These are phyloP conservation scores for Harringtonia lauricola DNA, from an alignment of 2,329 filamentous ascomycete species.

Conservation along the genomic window DNA sequence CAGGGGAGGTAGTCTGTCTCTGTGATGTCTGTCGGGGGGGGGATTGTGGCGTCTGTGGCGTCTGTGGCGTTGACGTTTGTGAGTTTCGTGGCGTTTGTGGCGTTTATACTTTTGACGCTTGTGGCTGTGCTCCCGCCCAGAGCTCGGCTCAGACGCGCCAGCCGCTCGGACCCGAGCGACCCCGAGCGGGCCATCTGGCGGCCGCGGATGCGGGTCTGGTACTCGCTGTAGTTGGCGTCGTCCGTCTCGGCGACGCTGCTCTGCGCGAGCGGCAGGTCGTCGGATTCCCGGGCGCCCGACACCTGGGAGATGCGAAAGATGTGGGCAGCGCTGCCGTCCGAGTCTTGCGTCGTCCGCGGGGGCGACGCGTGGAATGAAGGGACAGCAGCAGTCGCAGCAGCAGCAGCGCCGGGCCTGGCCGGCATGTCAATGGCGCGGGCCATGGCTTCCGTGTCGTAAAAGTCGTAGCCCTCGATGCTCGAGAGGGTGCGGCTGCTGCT, in stretches of 20 bases:
- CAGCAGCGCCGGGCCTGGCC: too few relatives aligned
- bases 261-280: too few relatives aligned
- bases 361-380: too few relatives aligned
- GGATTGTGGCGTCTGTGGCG: too few relatives aligned
- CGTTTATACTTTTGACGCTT: too few relatives aligned
- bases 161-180: slow-evolving; percentile 2
- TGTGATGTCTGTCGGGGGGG: too few relatives aligned
- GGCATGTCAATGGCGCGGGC: slow-evolving; percentile 42
- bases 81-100: too few relatives aligned
- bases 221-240: neutral
- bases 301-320: slow-evolving; percentile 47
- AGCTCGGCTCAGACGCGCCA: slow-evolving; percentile 6
- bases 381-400: too few relatives aligned
- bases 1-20: slow-evolving; percentile 51
- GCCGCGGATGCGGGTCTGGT: too few relatives aligned
- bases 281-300: too few relatives aligned
- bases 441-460: slow-evolving; percentile 49
- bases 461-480: slow-evolving; percentile 52
- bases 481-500: slow-evolving; percentile 36
- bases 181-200: neutral
- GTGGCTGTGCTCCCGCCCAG: slow-evolving; percentile 13
- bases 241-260: neutral
- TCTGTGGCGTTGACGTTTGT: too few relatives aligned
- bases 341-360: slow-evolving; percentile 32
- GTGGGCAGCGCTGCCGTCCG: slow-evolving; percentile 45